Evolutionary conservation across 257 asterid species (phyloP).

Genomic region (Solanum corneliomulleri): DNA sequence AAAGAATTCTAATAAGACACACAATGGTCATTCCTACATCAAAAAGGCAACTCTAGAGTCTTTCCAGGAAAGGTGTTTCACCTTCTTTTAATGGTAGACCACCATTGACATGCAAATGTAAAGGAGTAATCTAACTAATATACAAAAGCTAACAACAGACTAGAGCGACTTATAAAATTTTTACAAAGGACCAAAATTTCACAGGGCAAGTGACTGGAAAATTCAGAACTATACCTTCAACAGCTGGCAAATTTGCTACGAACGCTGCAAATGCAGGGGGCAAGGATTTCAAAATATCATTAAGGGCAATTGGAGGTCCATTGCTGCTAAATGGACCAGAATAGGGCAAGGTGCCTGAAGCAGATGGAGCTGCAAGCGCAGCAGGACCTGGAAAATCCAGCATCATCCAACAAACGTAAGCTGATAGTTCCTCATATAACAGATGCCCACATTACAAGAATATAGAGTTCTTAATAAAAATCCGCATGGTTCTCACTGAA

Average conservation of each 20-base stretch:
- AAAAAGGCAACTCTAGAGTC: not conserved
- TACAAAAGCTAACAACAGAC: not conserved
- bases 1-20: not conserved
- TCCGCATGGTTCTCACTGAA: not conserved
- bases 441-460: not conserved
- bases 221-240: conserved; percentile 50
- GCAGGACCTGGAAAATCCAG: conserved; percentile 29
- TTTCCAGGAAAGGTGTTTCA: not conserved
- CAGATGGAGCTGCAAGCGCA: conserved; percentile 25
- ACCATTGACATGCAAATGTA: not conserved
- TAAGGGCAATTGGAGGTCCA: conserved; percentile 32
- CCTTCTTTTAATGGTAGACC: not conserved
- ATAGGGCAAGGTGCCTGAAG: conserved; percentile 28
- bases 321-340: conserved; percentile 27
- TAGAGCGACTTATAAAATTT: not conserved
- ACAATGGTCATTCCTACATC: not conserved
- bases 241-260: conserved; percentile 53
- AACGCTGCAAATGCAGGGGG: conserved; percentile 74
- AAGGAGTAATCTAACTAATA: not conserved
- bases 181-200: not conserved
- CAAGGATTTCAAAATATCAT: conserved; percentile 41
- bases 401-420: not conserved
- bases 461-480: not conserved
- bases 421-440: not conserved
- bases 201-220: not conserved